Evolutionary conservation across 2,329 filamentous ascomycete genomes (phyloP).

Genomic region (Acrodontium crateriforme): DNA sequence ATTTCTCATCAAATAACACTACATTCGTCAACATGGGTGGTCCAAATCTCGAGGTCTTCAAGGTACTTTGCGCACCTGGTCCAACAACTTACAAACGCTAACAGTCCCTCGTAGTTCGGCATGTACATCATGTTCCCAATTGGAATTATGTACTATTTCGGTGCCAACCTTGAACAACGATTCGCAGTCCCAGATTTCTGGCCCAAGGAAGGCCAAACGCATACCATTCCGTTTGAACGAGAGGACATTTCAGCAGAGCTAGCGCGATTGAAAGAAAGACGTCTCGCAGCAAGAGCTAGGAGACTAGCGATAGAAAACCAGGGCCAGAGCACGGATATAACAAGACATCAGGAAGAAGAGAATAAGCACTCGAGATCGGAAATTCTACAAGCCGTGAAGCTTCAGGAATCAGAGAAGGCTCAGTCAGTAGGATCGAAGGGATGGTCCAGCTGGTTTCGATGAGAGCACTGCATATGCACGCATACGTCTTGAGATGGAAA

Average conservation of each 20-base stretch:
- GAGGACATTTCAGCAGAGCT: conserved; percentile 78
- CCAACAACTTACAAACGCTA: not conserved
- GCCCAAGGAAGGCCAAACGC: conserved; percentile 67
- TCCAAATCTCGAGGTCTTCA: conserved; percentile 88
- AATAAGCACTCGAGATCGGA: conserved; percentile 10
- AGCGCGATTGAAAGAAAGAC: conserved; percentile 48
- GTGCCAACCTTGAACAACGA: conserved; percentile 87
- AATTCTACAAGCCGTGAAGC: conserved; percentile 13
- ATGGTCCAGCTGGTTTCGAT: conserved; percentile 9
- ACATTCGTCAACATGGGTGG: conserved; percentile 48
- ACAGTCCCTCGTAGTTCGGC: conserved; percentile 54
- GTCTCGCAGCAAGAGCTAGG: conserved; percentile 33
- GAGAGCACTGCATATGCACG: conserved; percentile 1
- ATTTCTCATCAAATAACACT: not conserved
- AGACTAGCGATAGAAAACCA: conserved; percentile 29
- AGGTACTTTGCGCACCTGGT: conserved; percentile 42
- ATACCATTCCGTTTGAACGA: conserved; percentile 60
- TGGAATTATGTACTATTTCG: conserved; percentile 99
- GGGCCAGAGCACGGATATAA: conserved; percentile 14
- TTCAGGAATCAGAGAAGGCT: conserved; percentile 12
- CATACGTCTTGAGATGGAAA: no score
- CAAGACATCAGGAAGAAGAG: conserved; percentile 13
- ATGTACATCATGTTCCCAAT: conserved; percentile 99
- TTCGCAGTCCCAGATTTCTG: conserved; percentile 88
- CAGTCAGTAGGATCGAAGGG: conserved; percentile 7